A percentile compares a stretch with the other conserved stretches of the same genome.
phyloP scores from a whole-genome alignment of 345 rosid genomes.

The Melaleuca alternifolia region DNA sequence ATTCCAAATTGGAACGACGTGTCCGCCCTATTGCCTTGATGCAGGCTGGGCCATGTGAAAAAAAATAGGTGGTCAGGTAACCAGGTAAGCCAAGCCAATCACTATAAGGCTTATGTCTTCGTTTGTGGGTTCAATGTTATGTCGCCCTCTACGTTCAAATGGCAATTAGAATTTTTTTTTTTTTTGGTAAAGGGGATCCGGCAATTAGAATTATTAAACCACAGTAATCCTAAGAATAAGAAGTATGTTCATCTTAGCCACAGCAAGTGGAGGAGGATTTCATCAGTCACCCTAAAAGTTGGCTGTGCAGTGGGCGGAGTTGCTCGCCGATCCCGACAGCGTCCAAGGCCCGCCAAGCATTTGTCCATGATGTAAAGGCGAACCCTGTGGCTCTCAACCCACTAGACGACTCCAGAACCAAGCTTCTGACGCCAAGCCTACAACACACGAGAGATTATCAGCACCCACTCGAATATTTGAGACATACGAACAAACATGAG shows the following conservation, averaged over 20 bases:
- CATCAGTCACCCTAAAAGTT: not conserved
- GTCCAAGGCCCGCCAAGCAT: slow-evolving; percentile 27
- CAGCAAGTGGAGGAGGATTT: not conserved
- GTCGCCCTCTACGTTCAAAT: not conserved
- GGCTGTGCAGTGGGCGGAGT: not conserved
- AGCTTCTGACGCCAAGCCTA: slow-evolving; percentile 62
- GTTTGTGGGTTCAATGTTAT: not conserved
- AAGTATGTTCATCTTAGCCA: not conserved
- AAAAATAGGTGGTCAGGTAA: not conserved
- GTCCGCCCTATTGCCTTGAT: not conserved
- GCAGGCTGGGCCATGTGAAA: not conserved
- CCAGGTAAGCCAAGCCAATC: not conserved
- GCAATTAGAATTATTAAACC: not conserved
- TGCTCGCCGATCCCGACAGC: not conserved
- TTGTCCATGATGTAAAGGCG: slow-evolving; percentile 37
- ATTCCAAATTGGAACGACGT: not conserved
- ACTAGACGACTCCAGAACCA: slow-evolving; percentile 61
- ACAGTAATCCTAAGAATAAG: not conserved
- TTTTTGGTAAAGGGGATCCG: too few relatives aligned
- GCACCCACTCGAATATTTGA: not conserved
- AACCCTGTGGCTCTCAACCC: slow-evolving; percentile 45
- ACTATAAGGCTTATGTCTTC: not conserved
- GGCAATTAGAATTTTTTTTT: not conserved
- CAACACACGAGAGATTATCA: not conserved
- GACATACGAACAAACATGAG: not conserved